A percentile compares a stretch with the other conserved stretches of the same genome.
These are phyloP conservation scores for Leucogyrophana mollusca DNA, from an alignment of 768 basidiomycete species.

Conservation along the genomic window DNA sequence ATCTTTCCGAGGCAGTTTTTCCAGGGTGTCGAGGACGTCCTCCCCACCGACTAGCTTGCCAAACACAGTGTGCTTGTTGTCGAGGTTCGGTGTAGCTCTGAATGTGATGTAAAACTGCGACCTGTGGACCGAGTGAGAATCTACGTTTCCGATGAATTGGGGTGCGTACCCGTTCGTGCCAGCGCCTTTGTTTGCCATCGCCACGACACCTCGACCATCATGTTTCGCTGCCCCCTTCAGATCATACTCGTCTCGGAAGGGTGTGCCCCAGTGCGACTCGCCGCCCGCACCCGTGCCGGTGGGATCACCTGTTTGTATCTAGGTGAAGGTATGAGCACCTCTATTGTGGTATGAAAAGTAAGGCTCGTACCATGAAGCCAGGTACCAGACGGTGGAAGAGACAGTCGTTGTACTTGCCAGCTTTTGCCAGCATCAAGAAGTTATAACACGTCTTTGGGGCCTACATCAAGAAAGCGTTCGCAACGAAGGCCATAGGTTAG, in stretches of 20 bases:
- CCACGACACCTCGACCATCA: conserved; percentile 78
- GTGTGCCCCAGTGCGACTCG: conserved; percentile 90
- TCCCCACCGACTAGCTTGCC: conserved; percentile 97
- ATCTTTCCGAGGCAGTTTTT: conserved; percentile 75
- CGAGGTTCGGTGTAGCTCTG: conserved; percentile 76
- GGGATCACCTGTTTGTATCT: conserved; percentile 99
- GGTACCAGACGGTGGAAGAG: conserved; percentile 93
- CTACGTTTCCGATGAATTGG: background rate
- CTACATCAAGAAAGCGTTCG: conserved; percentile 38
- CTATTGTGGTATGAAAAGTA: background rate
- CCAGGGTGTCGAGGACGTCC: conserved; percentile 82
- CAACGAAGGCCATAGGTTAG: conserved; percentile 1
- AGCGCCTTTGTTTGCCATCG: conserved; percentile 96
- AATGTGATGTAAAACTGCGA: conserved; percentile 97
- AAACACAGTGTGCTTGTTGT: conserved; percentile 95
- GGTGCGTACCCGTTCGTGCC: conserved; percentile 75
- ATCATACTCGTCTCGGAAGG: conserved; percentile 93
- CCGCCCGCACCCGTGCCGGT: conserved; percentile 95
- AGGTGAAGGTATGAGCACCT: conserved; percentile 2
- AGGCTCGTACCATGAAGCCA: conserved; percentile 79
- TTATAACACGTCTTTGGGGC: conserved; percentile 99
- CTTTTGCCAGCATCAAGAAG: conserved; percentile 89
- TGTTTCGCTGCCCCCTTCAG: conserved; percentile 86
- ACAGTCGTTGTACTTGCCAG: conserved; percentile 87
- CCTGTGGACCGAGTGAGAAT: conserved; percentile 34